phyloP scores from a whole-genome alignment of 2,329 filamentous ascomycete genomes.

The Rhytidhysteron rufulum region DNA sequence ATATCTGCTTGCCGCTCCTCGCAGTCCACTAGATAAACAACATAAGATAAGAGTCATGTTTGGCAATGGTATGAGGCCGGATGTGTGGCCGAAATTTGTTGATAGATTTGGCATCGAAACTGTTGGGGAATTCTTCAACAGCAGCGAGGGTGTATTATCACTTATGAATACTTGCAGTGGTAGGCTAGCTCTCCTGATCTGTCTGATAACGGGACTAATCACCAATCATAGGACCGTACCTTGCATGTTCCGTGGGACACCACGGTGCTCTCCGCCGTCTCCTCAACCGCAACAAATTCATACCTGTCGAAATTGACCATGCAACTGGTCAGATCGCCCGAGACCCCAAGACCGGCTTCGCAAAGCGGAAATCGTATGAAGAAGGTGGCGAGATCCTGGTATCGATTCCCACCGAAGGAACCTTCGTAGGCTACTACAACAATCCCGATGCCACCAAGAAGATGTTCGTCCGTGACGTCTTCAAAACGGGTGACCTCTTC shows the following conservation, averaged over 20 bases:
- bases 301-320: conserved; percentile 67
- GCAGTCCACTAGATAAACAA: conserved; percentile 56
- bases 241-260: conserved; percentile 63
- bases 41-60: conserved; percentile 59
- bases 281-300: conserved; percentile 50
- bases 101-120: conserved; percentile 60
- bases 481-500: conserved; percentile 45
- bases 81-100: conserved; percentile 64
- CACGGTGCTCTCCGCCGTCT: conserved; percentile 61
- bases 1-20: conserved; percentile 67
- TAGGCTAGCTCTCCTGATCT: background rate
- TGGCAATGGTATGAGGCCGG: conserved; percentile 65
- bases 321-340: conserved; percentile 64
- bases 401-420: conserved; percentile 52
- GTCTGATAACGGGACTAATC: background rate
- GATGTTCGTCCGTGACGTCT: conserved; percentile 46
- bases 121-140: conserved; percentile 74
- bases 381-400: conserved; percentile 74
- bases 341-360: conserved; percentile 66
- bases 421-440: conserved; percentile 68
- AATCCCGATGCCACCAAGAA: conserved; percentile 63
- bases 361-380: conserved; percentile 58
- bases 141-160: conserved; percentile 66
- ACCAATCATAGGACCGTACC: conserved; percentile 55
- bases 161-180: conserved; percentile 56